Evolutionary conservation across 768 basidiomycete species (phyloP).

Genomic region (Cyathus striatus): DNA sequence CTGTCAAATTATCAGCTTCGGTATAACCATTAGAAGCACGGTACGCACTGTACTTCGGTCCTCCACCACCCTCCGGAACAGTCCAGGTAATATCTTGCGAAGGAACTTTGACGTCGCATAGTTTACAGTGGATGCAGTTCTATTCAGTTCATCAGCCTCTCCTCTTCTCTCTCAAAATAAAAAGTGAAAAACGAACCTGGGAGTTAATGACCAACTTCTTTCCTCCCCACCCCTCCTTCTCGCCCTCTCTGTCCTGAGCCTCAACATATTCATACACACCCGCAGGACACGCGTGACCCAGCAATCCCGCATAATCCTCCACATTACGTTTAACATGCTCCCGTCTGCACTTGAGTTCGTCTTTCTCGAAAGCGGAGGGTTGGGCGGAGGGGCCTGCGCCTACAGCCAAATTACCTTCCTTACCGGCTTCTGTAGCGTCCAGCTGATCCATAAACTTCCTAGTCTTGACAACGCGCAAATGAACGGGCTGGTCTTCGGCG

Average conservation of each 20-base stretch:
- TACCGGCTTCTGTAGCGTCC: conserved; percentile 18
- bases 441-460: too few species aligned
- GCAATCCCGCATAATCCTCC: conserved; percentile 76
- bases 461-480: conserved; percentile 62
- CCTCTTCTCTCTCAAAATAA: too few species aligned
- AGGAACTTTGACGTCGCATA: conserved; percentile 95
- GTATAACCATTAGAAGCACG: too few species aligned
- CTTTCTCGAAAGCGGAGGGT: conserved; percentile 24
- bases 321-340: conserved; percentile 76
- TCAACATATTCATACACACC: conserved; percentile 96
- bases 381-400: conserved; percentile 22
- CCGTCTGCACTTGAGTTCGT: conserved; percentile 38
- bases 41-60: conserved; percentile 88
- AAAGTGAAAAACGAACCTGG: conserved; percentile 50
- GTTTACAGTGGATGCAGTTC: conserved; percentile 93
- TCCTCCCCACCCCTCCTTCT: conserved; percentile 62
- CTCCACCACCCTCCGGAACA: conserved; percentile 94
- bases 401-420: conserved; percentile 14
- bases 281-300: conserved; percentile 91
- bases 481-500: too few species aligned
- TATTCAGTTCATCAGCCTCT: conserved; percentile 23
- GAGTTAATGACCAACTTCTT: conserved; percentile 95
- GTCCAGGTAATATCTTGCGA: conserved; percentile 97
- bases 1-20: too few species aligned
- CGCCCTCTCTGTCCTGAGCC: conserved; percentile 16